Evolutionary conservation across 805 yeast genomes (phyloP).

Genomic region (Lipomyces yamadae): DNA sequence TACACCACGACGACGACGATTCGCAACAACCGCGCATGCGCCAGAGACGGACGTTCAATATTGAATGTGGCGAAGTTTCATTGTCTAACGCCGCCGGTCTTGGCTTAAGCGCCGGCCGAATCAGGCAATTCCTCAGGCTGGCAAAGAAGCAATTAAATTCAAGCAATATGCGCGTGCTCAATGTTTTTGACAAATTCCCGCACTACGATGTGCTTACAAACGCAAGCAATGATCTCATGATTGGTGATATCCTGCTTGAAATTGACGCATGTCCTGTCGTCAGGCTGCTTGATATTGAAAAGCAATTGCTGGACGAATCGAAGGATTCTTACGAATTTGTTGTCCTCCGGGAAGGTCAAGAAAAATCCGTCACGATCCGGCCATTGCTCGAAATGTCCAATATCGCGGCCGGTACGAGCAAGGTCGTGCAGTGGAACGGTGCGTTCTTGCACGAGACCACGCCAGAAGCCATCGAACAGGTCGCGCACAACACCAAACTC

Average conservation of each 20-base stretch:
- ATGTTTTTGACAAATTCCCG: slow-evolving; percentile 32
- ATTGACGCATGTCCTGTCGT: slow-evolving; percentile 27
- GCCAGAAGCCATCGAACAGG: slow-evolving; percentile 35
- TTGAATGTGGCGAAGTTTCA: slow-evolving; percentile 26
- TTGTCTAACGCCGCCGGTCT: slow-evolving; percentile 27
- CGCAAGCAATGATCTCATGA: slow-evolving; percentile 18
- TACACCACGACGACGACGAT: too few species aligned
- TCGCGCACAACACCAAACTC: slow-evolving; percentile 21
- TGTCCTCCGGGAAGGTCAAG: slow-evolving; percentile 29
- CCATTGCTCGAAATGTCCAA: slow-evolving; percentile 19
- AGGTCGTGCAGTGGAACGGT: slow-evolving; percentile 35
- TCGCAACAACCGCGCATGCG: neutral
- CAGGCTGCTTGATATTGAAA: slow-evolving; percentile 25
- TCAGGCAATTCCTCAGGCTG: slow-evolving; percentile 19
- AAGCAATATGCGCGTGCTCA: slow-evolving; percentile 13
- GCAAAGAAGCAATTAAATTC: slow-evolving; percentile 24
- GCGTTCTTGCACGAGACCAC: slow-evolving; percentile 34
- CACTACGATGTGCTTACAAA: slow-evolving; percentile 16
- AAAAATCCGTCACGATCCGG: slow-evolving; percentile 14
- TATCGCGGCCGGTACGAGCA: slow-evolving; percentile 1
- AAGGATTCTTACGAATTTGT: slow-evolving; percentile 14
- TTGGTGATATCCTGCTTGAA: slow-evolving; percentile 33
- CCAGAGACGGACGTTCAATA: slow-evolving; percentile 27
- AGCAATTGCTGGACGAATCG: slow-evolving; percentile 17
- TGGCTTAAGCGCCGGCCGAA: slow-evolving; percentile 25